Evolutionary conservation across 176 grass and related monocot species (phyloP).

Genomic region (Zoysia japonica): DNA sequence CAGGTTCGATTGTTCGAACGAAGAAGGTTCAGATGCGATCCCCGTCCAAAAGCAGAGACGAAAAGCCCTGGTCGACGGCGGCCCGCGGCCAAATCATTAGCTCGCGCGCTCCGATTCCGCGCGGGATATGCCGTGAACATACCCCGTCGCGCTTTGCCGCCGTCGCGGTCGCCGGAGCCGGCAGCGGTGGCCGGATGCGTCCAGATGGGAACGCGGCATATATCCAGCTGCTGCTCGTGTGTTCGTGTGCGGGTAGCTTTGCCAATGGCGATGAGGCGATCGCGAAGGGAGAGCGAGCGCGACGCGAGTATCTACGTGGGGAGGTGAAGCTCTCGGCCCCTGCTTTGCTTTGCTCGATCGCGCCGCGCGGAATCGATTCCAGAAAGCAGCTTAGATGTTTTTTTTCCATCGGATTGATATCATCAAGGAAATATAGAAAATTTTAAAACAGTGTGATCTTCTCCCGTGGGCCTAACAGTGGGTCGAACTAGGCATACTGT

Average conservation of each 20-base stretch:
- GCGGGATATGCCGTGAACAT: slow-evolving; percentile 34
- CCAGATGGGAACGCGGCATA: slow-evolving; percentile 30
- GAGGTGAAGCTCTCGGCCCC: neutral
- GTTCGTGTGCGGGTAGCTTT: neutral
- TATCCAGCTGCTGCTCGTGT: neutral
- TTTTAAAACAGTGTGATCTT: too few relatives aligned
- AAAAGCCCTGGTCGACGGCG: neutral
- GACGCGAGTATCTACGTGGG: neutral
- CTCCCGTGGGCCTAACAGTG: neutral
- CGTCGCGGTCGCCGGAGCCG: neutral
- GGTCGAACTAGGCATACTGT: neutral
- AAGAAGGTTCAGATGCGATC: slow-evolving; percentile 15
- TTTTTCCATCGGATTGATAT: neutral
- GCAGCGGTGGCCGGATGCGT: neutral
- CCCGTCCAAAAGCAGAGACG: neutral
- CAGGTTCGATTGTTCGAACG: neutral
- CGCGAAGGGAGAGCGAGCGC: neutral
- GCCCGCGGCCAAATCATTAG: neutral
- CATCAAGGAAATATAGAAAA: too few relatives aligned
- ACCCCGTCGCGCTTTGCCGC: neutral
- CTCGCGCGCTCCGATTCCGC: neutral
- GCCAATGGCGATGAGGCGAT: neutral
- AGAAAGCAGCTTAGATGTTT: neutral
- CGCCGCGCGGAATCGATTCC: slow-evolving; percentile 4
- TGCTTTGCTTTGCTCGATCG: slow-evolving; percentile 29